Evolutionary conservation across 768 basidiomycete genomes (phyloP).

Genomic region (Hygrophoropsis aurantiaca): DNA sequence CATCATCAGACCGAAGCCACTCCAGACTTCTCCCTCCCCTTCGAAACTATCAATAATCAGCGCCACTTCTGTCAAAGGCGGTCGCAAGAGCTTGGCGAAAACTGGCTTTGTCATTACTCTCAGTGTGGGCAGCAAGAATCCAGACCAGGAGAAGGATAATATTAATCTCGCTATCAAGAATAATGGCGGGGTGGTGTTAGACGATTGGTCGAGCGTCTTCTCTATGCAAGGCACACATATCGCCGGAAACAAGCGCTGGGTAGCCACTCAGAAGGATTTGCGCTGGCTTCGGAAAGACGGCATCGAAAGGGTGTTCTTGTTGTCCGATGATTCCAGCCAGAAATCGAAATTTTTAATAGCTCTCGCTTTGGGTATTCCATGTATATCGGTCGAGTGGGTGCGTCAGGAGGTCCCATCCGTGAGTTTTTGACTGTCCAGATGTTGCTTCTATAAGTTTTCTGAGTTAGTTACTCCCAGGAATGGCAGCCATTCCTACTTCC

Average conservation of each 20-base stretch:
- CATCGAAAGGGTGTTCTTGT: conserved; percentile 58
- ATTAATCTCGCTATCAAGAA: conserved; percentile 44
- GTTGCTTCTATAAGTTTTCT: conserved; percentile 5
- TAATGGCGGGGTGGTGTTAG: conserved; percentile 57
- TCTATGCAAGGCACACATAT: conserved; percentile 52
- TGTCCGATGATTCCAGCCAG: conserved; percentile 63
- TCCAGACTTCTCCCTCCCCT: conserved; percentile 44
- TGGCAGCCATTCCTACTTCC: conserved; percentile 66
- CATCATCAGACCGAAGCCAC: conserved; percentile 33
- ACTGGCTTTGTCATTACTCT: conserved; percentile 64
- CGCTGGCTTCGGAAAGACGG: conserved; percentile 41
- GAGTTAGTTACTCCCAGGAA: conserved; percentile 32
- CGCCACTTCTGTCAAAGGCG: conserved; percentile 29
- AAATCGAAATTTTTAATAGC: conserved; percentile 83
- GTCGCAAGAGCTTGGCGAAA: conserved; percentile 38
- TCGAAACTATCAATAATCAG: conserved; percentile 45
- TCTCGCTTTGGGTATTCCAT: conserved; percentile 85
- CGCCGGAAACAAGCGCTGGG: conserved; percentile 50
- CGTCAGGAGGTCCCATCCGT: conserved; percentile 31
- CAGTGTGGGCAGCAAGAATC: conserved; percentile 34
- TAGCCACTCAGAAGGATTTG: conserved; percentile 47
- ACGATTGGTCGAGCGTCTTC: conserved; percentile 61
- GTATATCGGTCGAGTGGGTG: conserved; percentile 62
- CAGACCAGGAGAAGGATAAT: conserved; percentile 40
- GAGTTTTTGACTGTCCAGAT: conserved; percentile 29